Percentiles rank a stretch among this genome's conserved stretches.
Conservation (phyloP, 1,139 yeast genomes). For the Nematodospora anomalae region DNA sequence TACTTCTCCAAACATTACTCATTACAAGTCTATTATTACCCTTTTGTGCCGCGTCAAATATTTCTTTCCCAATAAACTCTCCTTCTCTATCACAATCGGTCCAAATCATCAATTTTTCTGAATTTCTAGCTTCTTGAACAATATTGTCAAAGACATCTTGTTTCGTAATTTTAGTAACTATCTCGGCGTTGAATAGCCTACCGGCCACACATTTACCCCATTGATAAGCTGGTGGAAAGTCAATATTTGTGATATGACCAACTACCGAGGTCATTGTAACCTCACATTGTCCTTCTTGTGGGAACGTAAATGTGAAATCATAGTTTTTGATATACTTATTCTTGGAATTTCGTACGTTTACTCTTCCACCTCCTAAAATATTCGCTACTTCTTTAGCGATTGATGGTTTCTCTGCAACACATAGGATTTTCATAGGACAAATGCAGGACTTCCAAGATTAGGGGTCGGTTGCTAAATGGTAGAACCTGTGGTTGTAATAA, state of each 20-base stretch:
- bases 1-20: conserved; percentile 64
- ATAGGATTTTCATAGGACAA: conserved; percentile 63
- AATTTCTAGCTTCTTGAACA: conserved; percentile 57
- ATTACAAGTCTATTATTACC: conserved; percentile 51
- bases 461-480: conserved; percentile 1
- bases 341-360: conserved; percentile 46
- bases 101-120: conserved; percentile 83
- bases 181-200: conserved; percentile 66
- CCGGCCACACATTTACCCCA: conserved; percentile 76
- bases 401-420: conserved; percentile 97
- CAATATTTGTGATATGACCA: conserved; percentile 75
- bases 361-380: conserved; percentile 73
- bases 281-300: conserved; percentile 60
- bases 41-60: conserved; percentile 63
- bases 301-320: conserved; percentile 68
- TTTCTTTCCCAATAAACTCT: conserved; percentile 90
- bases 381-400: conserved; percentile 84
- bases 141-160: conserved; percentile 69
- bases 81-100: conserved; percentile 99
- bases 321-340: conserved; percentile 77
- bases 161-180: conserved; percentile 42
- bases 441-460: not conserved
- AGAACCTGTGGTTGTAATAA: too few relatives aligned
- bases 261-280: conserved; percentile 91
- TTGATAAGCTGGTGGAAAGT: conserved; percentile 59